Percentiles rank a stretch among this genome's conserved stretches.
phyloP scores from a whole-genome alignment of 73 alveolate species.

The Durusdinium trenchii region DNA sequence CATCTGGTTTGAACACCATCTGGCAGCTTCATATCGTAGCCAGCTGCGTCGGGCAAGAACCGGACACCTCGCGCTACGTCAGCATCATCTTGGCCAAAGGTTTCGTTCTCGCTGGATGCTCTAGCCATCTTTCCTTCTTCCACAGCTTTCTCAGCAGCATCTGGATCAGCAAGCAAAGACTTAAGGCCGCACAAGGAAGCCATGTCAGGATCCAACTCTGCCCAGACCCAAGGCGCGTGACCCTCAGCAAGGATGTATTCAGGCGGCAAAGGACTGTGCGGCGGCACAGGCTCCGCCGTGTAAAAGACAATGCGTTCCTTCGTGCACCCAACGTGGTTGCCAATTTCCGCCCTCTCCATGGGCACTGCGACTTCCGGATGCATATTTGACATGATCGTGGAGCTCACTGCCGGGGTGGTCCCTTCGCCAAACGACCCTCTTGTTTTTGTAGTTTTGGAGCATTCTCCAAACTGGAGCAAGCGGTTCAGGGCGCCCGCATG shows the following conservation, averaged over 20 bases:
- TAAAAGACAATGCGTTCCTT: constrained; percentile 13
- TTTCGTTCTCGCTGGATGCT: background rate
- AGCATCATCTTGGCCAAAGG: background rate
- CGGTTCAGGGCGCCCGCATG: constrained; percentile 18
- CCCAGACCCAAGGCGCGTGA: background rate
- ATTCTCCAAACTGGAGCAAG: constrained; percentile 49
- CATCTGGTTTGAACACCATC: background rate
- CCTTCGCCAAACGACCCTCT: constrained; percentile 60
- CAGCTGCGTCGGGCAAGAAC: background rate
- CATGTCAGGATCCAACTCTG: constrained; percentile 5
- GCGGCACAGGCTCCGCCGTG: constrained; percentile 29
- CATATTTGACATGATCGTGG: constrained; percentile 23
- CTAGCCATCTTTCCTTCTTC: background rate
- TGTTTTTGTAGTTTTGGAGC: constrained; percentile 5
- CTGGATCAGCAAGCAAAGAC: constrained; percentile 35
- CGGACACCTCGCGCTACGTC: background rate
- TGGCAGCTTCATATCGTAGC: constrained; percentile 6
- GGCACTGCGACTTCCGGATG: constrained; percentile 57
- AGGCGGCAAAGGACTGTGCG: constrained; percentile 29
- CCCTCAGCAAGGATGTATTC: background rate
- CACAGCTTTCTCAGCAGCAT: background rate
- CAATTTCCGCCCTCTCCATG: constrained; percentile 40
- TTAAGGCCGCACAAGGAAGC: constrained; percentile 22
- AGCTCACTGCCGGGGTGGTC: background rate
- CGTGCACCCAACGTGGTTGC: constrained; percentile 35